A percentile compares a stretch with the other conserved stretches of the same genome.
Conservation (phyloP, 768 basidiomycete genomes). For the Suillus lakei region DNA sequence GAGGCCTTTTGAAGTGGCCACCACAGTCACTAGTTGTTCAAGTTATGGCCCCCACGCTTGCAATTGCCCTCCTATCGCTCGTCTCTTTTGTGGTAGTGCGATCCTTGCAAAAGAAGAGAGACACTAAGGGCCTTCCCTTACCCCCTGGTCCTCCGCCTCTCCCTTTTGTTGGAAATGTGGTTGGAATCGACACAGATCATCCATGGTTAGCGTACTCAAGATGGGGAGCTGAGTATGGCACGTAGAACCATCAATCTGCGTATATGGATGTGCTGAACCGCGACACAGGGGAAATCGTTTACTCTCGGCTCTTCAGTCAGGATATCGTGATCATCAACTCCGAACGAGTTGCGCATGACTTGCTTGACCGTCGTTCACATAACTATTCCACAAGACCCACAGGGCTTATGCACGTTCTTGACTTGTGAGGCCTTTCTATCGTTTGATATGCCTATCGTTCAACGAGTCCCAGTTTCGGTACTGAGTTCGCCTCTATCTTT, state of each 20-base stretch:
- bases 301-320: conserved; percentile 28
- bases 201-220: conserved; percentile 28
- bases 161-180: conserved; percentile 26
- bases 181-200: conserved; percentile 19
- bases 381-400: conserved; percentile 31
- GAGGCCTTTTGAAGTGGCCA: background rate
- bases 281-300: conserved; percentile 24
- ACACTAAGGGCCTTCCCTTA: conserved; percentile 12
- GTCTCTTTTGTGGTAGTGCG: conserved; percentile 14
- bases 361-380: conserved; percentile 24
- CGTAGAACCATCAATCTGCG: background rate
- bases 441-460: background rate
- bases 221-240: conserved; percentile 27
- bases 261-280: background rate
- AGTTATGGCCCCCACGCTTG: background rate
- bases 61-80: conserved; percentile 11
- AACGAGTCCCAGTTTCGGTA: conserved; percentile 22
- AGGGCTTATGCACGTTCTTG: conserved; percentile 17
- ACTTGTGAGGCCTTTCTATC: conserved; percentile 20
- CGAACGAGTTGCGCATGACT: conserved; percentile 28
- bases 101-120: conserved; percentile 17
- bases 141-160: conserved; percentile 28
- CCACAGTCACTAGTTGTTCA: background rate
- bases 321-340: conserved; percentile 31
- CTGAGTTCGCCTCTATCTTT: conserved; percentile 28